These are phyloP conservation scores for Coffea eugenioides DNA, from an alignment of 257 asterid species.

Conservation along the genomic window DNA sequence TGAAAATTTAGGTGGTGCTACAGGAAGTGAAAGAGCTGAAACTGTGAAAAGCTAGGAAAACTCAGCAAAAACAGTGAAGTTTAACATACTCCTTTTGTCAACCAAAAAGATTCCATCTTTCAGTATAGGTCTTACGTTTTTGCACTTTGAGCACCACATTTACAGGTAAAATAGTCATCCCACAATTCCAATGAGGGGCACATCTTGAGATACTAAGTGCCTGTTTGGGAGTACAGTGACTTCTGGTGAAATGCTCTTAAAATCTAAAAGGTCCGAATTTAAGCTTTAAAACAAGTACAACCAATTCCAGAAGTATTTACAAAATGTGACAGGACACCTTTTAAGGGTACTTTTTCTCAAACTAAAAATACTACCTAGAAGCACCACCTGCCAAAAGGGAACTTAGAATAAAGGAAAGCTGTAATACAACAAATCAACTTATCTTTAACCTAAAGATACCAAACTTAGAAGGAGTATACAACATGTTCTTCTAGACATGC, in stretches of 20 bases:
- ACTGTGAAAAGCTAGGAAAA: neutral
- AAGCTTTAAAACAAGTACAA: neutral
- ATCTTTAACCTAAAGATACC: neutral
- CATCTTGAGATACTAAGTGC: neutral
- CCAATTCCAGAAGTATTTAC: neutral
- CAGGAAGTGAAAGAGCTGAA: neutral
- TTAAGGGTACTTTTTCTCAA: neutral
- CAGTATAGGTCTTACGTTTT: neutral
- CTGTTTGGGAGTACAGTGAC: neutral
- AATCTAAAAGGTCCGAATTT: neutral
- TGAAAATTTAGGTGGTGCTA: neutral
- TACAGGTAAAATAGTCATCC: neutral
- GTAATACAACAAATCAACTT: neutral
- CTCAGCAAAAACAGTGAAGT: neutral
- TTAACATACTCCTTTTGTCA: neutral
- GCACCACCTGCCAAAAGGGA: neutral
- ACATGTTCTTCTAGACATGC: neutral
- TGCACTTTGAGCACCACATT: neutral
- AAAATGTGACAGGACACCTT: neutral
- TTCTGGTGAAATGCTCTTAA: neutral
- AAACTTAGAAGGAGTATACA: neutral
- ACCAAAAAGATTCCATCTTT: neutral
- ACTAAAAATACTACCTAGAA: neutral
- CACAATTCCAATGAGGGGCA: neutral
- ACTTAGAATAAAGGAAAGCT: neutral